Evolutionary conservation across 148 eudicot genomes (phyloP).

Genomic region (Rhododendron ferrugineum): DNA sequence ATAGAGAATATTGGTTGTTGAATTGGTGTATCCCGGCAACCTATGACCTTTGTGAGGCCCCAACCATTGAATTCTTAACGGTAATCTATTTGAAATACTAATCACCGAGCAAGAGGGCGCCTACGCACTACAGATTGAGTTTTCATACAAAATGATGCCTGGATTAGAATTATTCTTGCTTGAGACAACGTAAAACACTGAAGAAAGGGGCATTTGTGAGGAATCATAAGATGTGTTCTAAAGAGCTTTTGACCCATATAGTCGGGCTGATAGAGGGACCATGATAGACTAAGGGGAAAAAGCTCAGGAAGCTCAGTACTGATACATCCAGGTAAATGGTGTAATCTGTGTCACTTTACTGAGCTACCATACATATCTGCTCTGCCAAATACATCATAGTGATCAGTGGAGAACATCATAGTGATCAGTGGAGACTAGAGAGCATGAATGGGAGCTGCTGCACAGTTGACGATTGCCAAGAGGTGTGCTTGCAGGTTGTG

Average conservation of each 20-base stretch:
- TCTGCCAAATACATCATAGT: neutral
- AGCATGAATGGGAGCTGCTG: neutral
- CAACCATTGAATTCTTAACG: neutral
- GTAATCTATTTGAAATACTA: neutral
- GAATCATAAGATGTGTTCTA: neutral
- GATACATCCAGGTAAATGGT: neutral
- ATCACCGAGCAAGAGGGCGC: neutral
- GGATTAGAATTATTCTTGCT: neutral
- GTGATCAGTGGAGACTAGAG: neutral
- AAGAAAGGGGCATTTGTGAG: neutral
- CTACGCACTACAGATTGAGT: neutral
- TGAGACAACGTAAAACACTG: neutral
- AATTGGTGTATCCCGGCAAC: neutral
- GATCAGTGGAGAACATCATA: neutral
- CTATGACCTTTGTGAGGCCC: neutral
- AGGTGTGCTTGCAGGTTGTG: neutral
- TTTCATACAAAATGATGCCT: neutral
- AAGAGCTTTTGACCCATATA: neutral
- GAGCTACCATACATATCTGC: neutral
- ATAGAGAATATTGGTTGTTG: neutral
- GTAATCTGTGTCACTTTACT: neutral
- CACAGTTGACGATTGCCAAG: neutral
- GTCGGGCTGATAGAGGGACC: neutral
- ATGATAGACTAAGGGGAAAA: neutral
- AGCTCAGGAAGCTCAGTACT: neutral